phyloP scores from a whole-genome alignment of 768 basidiomycete species.

The Daedalea quercina region DNA sequence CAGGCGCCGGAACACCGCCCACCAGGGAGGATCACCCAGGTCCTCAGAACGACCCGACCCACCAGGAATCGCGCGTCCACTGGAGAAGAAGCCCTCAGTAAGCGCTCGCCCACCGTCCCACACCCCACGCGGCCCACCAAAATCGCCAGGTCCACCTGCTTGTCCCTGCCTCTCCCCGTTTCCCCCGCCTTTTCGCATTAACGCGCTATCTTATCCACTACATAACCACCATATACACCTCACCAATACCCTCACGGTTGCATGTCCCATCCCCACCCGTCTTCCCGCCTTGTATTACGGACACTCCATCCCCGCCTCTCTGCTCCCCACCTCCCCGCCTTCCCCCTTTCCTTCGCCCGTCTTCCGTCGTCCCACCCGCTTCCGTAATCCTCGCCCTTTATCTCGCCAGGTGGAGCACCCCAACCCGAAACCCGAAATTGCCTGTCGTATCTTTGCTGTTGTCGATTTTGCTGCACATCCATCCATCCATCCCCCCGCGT shows the following conservation, averaged over 20 bases:
- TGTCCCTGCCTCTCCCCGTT: not conserved
- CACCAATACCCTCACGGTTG: not conserved
- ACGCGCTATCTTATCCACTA: not conserved
- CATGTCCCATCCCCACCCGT: not conserved
- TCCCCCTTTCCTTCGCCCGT: not conserved
- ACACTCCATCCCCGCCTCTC: not conserved
- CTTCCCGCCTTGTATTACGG: not conserved
- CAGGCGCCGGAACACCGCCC: no score
- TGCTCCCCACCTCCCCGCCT: not conserved
- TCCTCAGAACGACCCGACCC: no score
- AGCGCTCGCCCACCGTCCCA: not conserved
- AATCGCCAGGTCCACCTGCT: not conserved
- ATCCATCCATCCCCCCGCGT: not conserved
- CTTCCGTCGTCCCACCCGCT: not conserved
- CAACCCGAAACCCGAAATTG: not conserved
- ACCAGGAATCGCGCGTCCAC: no score
- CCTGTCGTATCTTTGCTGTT: not conserved
- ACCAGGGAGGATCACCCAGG: no score
- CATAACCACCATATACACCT: not conserved
- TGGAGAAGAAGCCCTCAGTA: no score
- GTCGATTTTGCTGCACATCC: slow-evolving; percentile 1
- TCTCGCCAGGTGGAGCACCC: not conserved
- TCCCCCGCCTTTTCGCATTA: not conserved
- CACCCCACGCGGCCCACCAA: not conserved
- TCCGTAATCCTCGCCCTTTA: not conserved